phyloP scores from a whole-genome alignment of 768 basidiomycete species.

The Phanerochaete sordida region DNA sequence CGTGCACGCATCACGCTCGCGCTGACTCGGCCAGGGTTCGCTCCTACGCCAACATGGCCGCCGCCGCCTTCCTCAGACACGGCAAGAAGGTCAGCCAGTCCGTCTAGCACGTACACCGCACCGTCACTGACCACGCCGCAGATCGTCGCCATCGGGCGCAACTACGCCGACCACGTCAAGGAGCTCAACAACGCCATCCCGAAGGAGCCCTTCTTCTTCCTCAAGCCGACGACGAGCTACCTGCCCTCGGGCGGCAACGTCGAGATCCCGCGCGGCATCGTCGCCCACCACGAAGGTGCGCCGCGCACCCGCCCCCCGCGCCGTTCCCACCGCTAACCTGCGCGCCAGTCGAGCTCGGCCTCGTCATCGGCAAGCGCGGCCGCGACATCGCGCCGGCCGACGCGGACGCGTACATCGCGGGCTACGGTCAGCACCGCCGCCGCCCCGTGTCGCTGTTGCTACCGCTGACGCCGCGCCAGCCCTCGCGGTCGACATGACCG shows the following conservation, averaged over 20 bases:
- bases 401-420: constrained; percentile 80
- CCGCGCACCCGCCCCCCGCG: background rate
- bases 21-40: background rate
- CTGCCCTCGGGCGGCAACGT: constrained; percentile 71
- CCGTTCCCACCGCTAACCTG: background rate
- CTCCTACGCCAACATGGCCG: constrained; percentile 26
- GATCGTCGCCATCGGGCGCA: constrained; percentile 96
- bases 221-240: constrained; percentile 95
- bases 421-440: constrained; percentile 66
- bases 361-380: constrained; percentile 89
- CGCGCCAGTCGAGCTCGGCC: constrained; percentile 82
- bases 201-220: constrained; percentile 96
- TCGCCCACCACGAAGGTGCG: constrained; percentile 89
- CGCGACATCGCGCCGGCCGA: constrained; percentile 73
- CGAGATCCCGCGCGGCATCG: constrained; percentile 81
- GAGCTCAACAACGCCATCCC: constrained; percentile 88
- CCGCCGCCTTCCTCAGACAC: constrained; percentile 38
- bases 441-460: background rate
- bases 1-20: background rate
- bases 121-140: constrained; percentile 24
- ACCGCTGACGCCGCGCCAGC: constrained; percentile 41
- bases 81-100: constrained; percentile 43
- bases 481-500: constrained; percentile 95
- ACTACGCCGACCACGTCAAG: constrained; percentile 88
- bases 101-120: background rate